These are phyloP conservation scores for Vanrija pseudolonga DNA, from an alignment of 1,284 basidiomycete species.

Conservation along the genomic window DNA sequence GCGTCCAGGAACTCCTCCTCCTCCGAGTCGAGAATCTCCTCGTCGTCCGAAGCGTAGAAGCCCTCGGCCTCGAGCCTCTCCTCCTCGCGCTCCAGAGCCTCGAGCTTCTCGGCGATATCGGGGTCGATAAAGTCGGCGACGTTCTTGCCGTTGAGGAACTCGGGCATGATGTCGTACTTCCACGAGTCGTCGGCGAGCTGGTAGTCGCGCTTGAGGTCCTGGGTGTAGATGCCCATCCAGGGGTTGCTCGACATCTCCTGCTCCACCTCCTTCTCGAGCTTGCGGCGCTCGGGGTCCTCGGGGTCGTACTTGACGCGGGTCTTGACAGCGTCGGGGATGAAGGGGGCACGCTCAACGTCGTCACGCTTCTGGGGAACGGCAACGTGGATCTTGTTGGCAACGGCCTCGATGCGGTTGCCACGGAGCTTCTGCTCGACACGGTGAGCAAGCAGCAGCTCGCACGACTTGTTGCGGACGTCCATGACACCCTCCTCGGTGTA, in stretches of 20 bases:
- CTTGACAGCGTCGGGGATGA: conserved; percentile 78
- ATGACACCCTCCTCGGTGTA: conserved; percentile 94
- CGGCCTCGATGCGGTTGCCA: conserved; percentile 84
- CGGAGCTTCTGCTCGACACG: conserved; percentile 89
- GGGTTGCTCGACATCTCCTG: conserved; percentile 61
- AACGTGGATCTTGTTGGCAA: conserved; percentile 91
- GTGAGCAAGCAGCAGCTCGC: conserved; percentile 85
- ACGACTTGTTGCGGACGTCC: conserved; percentile 86
- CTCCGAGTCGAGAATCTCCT: conserved; percentile 83
- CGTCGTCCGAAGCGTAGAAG: conserved; percentile 86
- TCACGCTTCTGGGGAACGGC: conserved; percentile 83
- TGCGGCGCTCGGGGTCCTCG: conserved; percentile 68
- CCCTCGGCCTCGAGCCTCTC: conserved; percentile 89
- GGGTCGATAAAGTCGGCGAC: conserved; percentile 98
- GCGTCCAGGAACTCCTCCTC: conserved; percentile 77
- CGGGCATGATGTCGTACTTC: conserved; percentile 94
- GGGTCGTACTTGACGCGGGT: conserved; percentile 77
- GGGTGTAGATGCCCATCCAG: conserved; percentile 82
- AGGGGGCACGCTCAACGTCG: conserved; percentile 74
- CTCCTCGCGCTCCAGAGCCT: conserved; percentile 95
- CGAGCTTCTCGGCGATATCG: conserved; percentile 95
- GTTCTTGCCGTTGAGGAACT: conserved; percentile 98
- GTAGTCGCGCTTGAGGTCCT: conserved; percentile 84
- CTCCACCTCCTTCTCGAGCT: conserved; percentile 74
- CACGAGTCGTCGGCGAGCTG: conserved; percentile 84